phyloP scores from a whole-genome alignment of 305 asterid species.

The Ajuga reptans region DNA sequence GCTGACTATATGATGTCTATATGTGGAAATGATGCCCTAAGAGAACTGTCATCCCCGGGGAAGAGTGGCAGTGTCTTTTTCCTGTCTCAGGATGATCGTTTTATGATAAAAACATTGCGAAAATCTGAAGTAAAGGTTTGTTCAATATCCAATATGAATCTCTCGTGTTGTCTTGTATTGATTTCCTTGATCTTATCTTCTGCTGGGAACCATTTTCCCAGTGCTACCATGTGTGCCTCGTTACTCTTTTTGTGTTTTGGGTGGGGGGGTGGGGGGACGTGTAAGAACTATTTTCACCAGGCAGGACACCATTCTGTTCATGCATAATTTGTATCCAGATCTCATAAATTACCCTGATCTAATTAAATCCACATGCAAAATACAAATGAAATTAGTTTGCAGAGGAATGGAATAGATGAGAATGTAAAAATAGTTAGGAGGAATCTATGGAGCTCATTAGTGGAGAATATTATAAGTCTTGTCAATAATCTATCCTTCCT shows the following conservation, averaged over 20 bases:
- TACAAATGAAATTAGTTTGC: background rate
- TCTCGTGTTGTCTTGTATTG: conserved; percentile 17
- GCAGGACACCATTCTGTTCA: background rate
- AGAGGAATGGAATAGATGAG: background rate
- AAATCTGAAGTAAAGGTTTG: conserved; percentile 94
- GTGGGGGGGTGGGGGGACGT: background rate
- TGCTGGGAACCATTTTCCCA: background rate
- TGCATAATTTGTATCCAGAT: background rate
- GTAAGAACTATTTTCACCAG: background rate
- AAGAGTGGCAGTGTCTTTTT: conserved; percentile 98
- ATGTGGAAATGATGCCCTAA: conserved; percentile 91
- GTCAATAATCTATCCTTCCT: background rate
- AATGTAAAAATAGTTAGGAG: background rate
- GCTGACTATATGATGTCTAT: conserved; percentile 99
- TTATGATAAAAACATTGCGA: conserved; percentile 93
- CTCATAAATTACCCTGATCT: background rate
- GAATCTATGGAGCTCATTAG: background rate
- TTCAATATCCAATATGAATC: conserved; percentile 15
- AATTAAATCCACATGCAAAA: background rate
- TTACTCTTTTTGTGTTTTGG: too few species aligned
- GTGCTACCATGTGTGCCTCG: background rate
- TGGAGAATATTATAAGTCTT: background rate
- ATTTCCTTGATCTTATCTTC: background rate
- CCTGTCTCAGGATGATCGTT: conserved; percentile 94
- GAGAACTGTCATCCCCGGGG: conserved; percentile 98